Percentiles rank a stretch among this genome's conserved stretches.
Conservation (phyloP, 1,284 basidiomycete genomes). For the Puccinia hordei region DNA sequence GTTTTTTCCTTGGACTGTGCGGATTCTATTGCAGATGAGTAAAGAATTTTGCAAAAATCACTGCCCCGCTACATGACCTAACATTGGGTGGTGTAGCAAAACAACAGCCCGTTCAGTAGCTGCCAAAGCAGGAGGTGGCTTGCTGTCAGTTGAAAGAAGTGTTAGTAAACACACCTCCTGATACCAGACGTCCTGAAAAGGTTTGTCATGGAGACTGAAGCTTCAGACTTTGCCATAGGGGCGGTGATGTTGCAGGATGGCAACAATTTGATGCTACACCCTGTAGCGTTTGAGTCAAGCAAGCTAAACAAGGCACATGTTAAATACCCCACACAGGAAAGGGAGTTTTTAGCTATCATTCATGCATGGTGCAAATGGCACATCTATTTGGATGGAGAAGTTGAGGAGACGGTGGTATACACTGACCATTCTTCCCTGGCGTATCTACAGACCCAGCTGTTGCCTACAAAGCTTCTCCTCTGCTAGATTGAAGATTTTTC, state of each 20-base stretch:
- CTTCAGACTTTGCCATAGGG: constrained; percentile 31
- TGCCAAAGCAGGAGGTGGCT: neutral
- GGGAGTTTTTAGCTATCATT: constrained; percentile 51
- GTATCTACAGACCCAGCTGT: neutral
- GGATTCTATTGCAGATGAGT: constrained; percentile 63
- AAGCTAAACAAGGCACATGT: constrained; percentile 43
- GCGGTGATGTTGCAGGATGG: constrained; percentile 41
- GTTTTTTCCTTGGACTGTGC: constrained; percentile 60
- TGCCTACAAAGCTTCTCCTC: too few species aligned
- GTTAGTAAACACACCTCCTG: neutral
- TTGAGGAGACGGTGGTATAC: neutral
- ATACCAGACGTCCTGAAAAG: neutral
- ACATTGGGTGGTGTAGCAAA: neutral
- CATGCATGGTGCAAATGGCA: constrained; percentile 50
- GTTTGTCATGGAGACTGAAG: too few species aligned
- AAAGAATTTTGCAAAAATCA: constrained; percentile 59
- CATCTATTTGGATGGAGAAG: constrained; percentile 25
- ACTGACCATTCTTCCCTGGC: neutral
- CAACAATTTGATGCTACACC: neutral
- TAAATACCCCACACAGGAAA: constrained; percentile 51
- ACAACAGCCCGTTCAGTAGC: neutral
- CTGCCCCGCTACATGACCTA: constrained; percentile 56
- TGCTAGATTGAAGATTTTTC: too few species aligned
- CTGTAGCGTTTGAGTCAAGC: constrained; percentile 49
- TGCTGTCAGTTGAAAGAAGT: neutral